Percentiles rank a stretch among this genome's conserved stretches.
Evolutionary conservation across 2,329 filamentous ascomycete species (phyloP).

Genomic region (Emmonsia crescens): DNA sequence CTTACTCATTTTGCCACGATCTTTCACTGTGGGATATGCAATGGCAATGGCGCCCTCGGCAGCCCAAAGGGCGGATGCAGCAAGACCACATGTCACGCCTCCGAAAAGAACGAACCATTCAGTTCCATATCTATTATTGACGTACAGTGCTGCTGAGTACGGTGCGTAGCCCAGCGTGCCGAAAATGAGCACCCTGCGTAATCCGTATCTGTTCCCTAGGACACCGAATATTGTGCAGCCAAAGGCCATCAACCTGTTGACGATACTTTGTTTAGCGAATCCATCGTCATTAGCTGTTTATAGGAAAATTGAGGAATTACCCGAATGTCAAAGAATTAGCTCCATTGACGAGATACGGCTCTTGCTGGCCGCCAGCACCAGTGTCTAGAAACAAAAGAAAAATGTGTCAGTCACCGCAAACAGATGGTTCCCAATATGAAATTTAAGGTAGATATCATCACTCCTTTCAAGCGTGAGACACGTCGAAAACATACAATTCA

Average conservation of each 20-base stretch:
- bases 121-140: conserved; percentile 35
- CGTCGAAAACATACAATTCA: conserved; percentile 25
- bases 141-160: conserved; percentile 35
- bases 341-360: conserved; percentile 32
- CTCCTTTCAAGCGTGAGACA: too few relatives aligned
- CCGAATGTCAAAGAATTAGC: conserved; percentile 36
- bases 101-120: conserved; percentile 38
- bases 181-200: conserved; percentile 29
- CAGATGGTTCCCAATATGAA: neutral
- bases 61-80: conserved; percentile 29
- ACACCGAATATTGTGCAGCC: conserved; percentile 33
- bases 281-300: neutral
- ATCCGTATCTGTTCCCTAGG: conserved; percentile 28
- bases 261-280: neutral
- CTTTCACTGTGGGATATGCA: conserved; percentile 34
- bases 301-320: neutral
- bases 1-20: conserved; percentile 28
- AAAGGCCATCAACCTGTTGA: conserved; percentile 37
- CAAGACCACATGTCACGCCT: conserved; percentile 32
- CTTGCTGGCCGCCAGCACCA: conserved; percentile 27
- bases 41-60: conserved; percentile 31
- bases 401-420: neutral
- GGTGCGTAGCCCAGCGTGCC: conserved; percentile 37
- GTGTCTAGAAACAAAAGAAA: conserved; percentile 13
- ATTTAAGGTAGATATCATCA: neutral